phyloP scores from a whole-genome alignment of 805 yeast species.

The Barnettozyma botsteinii region DNA sequence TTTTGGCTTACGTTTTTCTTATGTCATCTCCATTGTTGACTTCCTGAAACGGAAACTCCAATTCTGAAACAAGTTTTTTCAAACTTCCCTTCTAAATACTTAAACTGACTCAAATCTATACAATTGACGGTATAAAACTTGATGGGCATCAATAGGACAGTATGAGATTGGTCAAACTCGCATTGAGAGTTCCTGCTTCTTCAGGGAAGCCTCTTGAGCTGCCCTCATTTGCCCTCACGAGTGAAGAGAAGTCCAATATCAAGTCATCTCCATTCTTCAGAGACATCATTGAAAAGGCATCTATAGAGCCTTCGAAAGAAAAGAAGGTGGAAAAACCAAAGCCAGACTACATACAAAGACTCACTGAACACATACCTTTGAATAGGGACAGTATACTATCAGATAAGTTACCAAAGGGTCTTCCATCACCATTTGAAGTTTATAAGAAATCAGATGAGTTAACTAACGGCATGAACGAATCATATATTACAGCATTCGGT shows the following conservation, averaged over 20 bases:
- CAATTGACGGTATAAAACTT: too few species aligned
- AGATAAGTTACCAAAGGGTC: not conserved
- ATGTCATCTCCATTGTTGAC: slow-evolving; percentile 1
- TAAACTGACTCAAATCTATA: too few species aligned
- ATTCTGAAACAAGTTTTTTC: too few species aligned
- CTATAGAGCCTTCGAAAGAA: not conserved
- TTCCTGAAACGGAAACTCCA: slow-evolving; percentile 2
- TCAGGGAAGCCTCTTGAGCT: not conserved
- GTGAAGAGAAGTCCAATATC: slow-evolving; percentile 2
- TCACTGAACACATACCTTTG: slow-evolving; percentile 1
- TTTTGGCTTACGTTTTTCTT: not conserved
- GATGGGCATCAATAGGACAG: not conserved
- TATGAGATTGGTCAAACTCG: slow-evolving; percentile 2
- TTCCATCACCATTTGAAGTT: slow-evolving; percentile 18
- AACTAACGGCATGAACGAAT: not conserved
- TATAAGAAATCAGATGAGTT: slow-evolving; percentile 7
- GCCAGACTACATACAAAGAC: not conserved
- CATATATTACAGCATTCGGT: too few species aligned
- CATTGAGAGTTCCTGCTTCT: slow-evolving; percentile 3
- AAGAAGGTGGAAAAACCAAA: not conserved
- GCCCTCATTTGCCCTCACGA: slow-evolving; percentile 2
- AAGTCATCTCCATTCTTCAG: not conserved
- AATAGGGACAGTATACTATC: not conserved
- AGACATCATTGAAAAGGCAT: not conserved
- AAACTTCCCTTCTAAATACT: too few species aligned